A percentile compares a stretch with the other conserved stretches of the same genome.
Evolutionary conservation across 2,329 filamentous ascomycete species (phyloP).

Genomic region (Akanthomyces muscarius): DNA sequence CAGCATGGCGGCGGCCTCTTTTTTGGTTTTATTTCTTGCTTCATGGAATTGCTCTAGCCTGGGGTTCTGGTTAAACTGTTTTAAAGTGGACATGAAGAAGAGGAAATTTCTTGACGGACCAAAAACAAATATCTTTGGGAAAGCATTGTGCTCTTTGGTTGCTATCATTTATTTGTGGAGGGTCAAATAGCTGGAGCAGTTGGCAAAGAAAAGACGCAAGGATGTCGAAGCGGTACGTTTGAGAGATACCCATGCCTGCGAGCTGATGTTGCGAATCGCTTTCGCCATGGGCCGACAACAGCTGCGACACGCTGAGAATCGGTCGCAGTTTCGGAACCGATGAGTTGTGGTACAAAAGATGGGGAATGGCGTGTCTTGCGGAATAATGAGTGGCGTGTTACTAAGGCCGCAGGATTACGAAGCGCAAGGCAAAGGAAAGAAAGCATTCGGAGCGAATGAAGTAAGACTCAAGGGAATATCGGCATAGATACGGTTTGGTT

Average conservation of each 20-base stretch:
- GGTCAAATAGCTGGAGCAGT: not conserved
- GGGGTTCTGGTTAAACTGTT: conserved; percentile 12
- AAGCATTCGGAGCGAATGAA: not conserved
- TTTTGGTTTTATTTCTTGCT: conserved; percentile 5
- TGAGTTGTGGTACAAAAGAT: not conserved
- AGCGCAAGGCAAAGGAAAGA: not conserved
- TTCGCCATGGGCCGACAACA: not conserved
- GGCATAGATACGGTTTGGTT: conserved; percentile 3
- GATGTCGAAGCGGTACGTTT: not conserved
- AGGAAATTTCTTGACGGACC: not conserved
- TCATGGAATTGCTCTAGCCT: conserved; percentile 4
- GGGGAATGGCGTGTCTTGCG: not conserved
- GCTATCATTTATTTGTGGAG: not conserved
- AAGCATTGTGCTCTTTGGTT: conserved; percentile 1
- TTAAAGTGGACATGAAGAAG: conserved; percentile 8
- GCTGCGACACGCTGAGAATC: not conserved
- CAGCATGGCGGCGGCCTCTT: conserved; percentile 15
- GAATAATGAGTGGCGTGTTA: not conserved
- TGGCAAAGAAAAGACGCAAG: not conserved
- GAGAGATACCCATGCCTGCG: not conserved
- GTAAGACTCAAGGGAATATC: not conserved
- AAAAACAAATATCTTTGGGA: not conserved
- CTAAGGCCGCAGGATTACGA: not conserved
- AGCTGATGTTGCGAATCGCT: not conserved
- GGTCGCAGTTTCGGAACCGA: not conserved